These are phyloP conservation scores for Trametes maxima DNA, from an alignment of 768 basidiomycete species.

Conservation along the genomic window DNA sequence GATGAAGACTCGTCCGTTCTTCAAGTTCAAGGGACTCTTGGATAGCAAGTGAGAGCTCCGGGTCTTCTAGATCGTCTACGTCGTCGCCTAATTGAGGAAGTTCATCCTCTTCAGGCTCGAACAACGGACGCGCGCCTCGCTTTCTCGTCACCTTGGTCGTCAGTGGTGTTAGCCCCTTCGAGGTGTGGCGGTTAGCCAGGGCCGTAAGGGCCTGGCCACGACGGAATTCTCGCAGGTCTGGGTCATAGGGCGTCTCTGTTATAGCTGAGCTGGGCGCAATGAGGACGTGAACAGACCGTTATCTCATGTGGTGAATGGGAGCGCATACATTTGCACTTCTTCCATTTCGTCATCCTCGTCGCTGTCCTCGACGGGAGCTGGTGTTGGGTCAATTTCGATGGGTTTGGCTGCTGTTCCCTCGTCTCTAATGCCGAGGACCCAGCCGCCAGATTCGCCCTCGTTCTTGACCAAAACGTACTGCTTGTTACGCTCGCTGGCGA, in stretches of 20 bases:
- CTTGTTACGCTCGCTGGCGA: slow-evolving; percentile 93
- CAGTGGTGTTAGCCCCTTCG: slow-evolving; percentile 38
- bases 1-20: slow-evolving; percentile 33
- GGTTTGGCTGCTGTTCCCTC: slow-evolving; percentile 84
- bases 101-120: slow-evolving; percentile 56
- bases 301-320: too few species aligned
- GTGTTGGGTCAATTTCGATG: slow-evolving; percentile 77
- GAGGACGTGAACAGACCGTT: not conserved
- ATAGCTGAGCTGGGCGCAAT: not conserved
- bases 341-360: slow-evolving; percentile 62
- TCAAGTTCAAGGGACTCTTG: slow-evolving; percentile 57
- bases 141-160: slow-evolving; percentile 37
- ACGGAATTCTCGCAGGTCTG: slow-evolving; percentile 65
- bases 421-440: slow-evolving; percentile 91
- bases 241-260: slow-evolving; percentile 43
- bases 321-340: slow-evolving; percentile 68
- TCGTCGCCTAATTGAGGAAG: slow-evolving; percentile 23
- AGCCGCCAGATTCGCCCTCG: slow-evolving; percentile 83
- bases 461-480: slow-evolving; percentile 97
- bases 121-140: slow-evolving; percentile 50
- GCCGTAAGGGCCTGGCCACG: slow-evolving; percentile 63
- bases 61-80: slow-evolving; percentile 52
- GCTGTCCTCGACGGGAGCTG: slow-evolving; percentile 33
- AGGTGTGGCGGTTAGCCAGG: slow-evolving; percentile 51
- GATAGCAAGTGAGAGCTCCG: slow-evolving; percentile 59